A percentile compares a stretch with the other conserved stretches of the same genome.
Conservation (phyloP, 73 alveolate species). For the Tetrahymena malaccensis region DNA sequence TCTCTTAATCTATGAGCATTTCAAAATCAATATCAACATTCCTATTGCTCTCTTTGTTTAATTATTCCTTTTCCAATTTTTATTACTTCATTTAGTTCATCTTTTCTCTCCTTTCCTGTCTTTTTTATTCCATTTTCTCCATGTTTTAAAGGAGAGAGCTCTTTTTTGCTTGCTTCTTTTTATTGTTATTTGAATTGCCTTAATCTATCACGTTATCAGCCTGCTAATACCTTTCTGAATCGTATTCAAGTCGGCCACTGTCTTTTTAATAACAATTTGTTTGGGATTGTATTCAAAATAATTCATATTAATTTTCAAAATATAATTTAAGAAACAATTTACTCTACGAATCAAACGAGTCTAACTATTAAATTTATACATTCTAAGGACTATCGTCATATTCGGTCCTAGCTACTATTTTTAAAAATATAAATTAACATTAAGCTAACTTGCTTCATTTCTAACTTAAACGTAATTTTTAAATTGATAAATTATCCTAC, state of each 20-base stretch:
- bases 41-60: conserved; percentile 54
- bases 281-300: background rate
- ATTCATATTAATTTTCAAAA: background rate
- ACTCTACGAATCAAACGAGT: background rate
- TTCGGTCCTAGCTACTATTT: background rate
- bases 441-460: background rate
- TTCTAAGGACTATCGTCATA: background rate
- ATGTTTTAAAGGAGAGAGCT: conserved; percentile 62
- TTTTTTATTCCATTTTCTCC: conserved; percentile 41
- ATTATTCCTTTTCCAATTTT: conserved; percentile 52
- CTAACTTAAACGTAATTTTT: background rate
- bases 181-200: background rate
- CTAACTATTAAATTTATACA: background rate
- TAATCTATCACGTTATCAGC: background rate
- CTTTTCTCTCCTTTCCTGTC: conserved; percentile 64
- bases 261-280: background rate
- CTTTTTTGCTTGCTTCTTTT: conserved; percentile 4
- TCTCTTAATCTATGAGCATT: conserved; percentile 50
- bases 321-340: background rate
- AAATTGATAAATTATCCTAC: background rate
- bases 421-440: no score
- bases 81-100: conserved; percentile 55
- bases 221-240: background rate
- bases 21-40: conserved; percentile 65
- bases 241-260: background rate